Conservation (phyloP, 108 stramenopile genomes). For the Seminavis robusta region DNA sequence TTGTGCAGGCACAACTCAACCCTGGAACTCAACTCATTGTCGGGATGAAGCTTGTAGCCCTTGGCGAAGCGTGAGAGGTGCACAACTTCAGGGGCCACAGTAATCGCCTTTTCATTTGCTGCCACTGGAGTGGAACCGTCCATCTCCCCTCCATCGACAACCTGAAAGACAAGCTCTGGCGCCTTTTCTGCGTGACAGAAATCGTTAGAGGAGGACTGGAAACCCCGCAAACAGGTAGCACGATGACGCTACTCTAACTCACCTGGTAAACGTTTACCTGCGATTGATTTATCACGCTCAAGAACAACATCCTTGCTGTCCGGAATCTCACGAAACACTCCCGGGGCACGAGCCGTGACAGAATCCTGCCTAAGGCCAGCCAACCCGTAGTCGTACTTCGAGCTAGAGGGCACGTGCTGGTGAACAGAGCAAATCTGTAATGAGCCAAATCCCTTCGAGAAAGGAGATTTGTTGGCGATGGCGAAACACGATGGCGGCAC, state of each 20-base stretch:
- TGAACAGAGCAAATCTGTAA: conserved; percentile 72
- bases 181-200: not conserved
- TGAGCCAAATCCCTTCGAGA: conserved; percentile 73
- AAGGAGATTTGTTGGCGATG: conserved; percentile 81
- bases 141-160: conserved; percentile 70
- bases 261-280: conserved; percentile 16
- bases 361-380: conserved; percentile 41
- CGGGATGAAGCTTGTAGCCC: conserved; percentile 55
- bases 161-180: conserved; percentile 47
- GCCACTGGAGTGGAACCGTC: conserved; percentile 30
- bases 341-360: conserved; percentile 45
- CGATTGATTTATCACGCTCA: not conserved
- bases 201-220: not conserved
- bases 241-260: conserved; percentile 9
- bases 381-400: conserved; percentile 27
- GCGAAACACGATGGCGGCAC: conserved; percentile 79
- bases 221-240: too few species aligned
- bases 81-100: conserved; percentile 74
- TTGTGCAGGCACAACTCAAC: conserved; percentile 73
- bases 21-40: conserved; percentile 37
- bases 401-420: conserved; percentile 53
- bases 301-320: not conserved
- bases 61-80: conserved; percentile 79
- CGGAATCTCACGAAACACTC: conserved; percentile 35
- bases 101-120: conserved; percentile 28